Base-by-base conservation (phyloP, 352 stramenopile species). In the Phytopythium mirpurense region DNA sequence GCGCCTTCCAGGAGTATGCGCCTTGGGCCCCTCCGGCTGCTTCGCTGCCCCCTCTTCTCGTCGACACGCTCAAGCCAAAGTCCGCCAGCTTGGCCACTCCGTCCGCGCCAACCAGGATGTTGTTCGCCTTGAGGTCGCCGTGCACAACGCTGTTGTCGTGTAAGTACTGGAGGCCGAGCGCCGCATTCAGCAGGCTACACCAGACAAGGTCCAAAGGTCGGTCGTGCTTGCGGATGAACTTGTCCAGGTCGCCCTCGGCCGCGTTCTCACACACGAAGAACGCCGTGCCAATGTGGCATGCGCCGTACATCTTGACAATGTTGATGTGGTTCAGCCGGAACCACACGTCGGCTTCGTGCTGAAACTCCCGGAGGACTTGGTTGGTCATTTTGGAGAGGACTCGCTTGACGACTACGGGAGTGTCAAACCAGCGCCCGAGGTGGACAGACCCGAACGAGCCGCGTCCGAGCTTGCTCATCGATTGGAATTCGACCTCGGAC, bases 41-140 rank as follows among this genome's bases (percentile, higher is more conserved):
- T 38, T 51, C 5, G 7, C 15, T n/a, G 1, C 9, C 19, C 8
- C 0, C 37, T 2, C 18, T 5, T 18, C 41, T 53, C 11, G 38
- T 8, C 5, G 14, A 27, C 12, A 61, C 36, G 34, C 56, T 65
- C 23, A 58, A 40, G 12, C 63, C 63, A 72, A 72, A 72, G 19
- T 65, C 63, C 0, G 42, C 42, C 21, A 72, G 14, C 38, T 72
- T 68, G 7, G 45, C 56, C 6, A 41, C 32, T 2, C 59, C 50
- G 12, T 59, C 26, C 26, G 63, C 46, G n/a, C 74, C 77, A 5
- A 93, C 54, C 11, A 95, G 60, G 40, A 93, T 59, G 60, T 94
- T 93, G 43, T 65, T 72, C 18, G 72, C 69, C 60, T 93, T 94
- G 24, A 93, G 67, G 44, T 93, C 83, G 31, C 78, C 72, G 51